phyloP scores from a whole-genome alignment of 2,329 filamentous ascomycete species.

The Rutstroemia sp. region DNA sequence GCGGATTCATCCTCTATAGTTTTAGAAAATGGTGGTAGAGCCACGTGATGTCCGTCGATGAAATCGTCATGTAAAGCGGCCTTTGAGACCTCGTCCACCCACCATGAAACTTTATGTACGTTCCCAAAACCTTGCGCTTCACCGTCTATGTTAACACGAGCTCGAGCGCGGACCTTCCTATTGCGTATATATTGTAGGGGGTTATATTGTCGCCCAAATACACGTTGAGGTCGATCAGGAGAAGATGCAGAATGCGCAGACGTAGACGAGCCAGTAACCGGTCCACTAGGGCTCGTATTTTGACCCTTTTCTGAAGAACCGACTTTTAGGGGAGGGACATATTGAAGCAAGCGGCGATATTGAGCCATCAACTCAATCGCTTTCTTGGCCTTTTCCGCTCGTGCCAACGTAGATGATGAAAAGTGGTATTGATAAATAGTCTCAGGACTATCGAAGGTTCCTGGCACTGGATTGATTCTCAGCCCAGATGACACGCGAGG shows the following conservation, averaged over 20 bases:
- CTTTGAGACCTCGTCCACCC: slow-evolving; percentile 60
- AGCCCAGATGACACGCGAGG: slow-evolving; percentile 36
- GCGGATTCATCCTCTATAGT: slow-evolving; percentile 19
- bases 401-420: slow-evolving; percentile 70
- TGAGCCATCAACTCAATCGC: slow-evolving; percentile 82
- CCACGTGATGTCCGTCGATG: slow-evolving; percentile 31
- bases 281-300: slow-evolving; percentile 34
- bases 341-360: slow-evolving; percentile 72
- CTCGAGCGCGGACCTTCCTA: slow-evolving; percentile 72
- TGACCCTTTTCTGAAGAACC: slow-evolving; percentile 31
- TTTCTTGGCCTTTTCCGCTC: slow-evolving; percentile 76
- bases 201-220: slow-evolving; percentile 70
- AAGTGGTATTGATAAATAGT: slow-evolving; percentile 55
- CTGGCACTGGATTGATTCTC: slow-evolving; percentile 39
- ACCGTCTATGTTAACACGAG: slow-evolving; percentile 67
- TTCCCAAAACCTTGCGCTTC: slow-evolving; percentile 73
- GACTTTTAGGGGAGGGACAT: slow-evolving; percentile 65
- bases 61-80: slow-evolving; percentile 18
- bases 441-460: slow-evolving; percentile 40
- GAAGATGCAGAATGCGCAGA: slow-evolving; percentile 32
- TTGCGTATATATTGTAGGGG: slow-evolving; percentile 91
- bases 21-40: slow-evolving; percentile 35
- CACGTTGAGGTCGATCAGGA: slow-evolving; percentile 23
- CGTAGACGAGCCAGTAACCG: slow-evolving; percentile 31
- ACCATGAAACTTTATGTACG: slow-evolving; percentile 60